phyloP scores from a whole-genome alignment of 2,329 filamentous ascomycete genomes.

The Microcera coccophila region DNA sequence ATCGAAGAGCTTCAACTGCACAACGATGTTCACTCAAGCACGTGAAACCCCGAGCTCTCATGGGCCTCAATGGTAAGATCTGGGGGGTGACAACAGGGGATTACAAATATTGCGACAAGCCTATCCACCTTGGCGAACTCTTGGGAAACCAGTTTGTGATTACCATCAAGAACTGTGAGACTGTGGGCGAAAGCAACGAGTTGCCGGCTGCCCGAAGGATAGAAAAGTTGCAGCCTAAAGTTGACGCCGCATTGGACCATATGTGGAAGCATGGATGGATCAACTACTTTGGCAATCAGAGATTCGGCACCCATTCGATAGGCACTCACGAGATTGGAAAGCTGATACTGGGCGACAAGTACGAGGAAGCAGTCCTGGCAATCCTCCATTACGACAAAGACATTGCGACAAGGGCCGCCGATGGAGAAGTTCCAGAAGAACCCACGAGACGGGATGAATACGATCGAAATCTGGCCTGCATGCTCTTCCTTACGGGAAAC shows the following conservation, averaged over 20 bases:
- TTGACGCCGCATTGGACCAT: conserved; percentile 59
- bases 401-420: conserved; percentile 47
- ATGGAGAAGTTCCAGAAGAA: conserved; percentile 35
- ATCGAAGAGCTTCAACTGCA: conserved; percentile 79
- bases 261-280: conserved; percentile 78
- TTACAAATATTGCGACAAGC: conserved; percentile 69
- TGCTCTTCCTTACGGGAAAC: conserved; percentile 60
- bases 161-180: conserved; percentile 78
- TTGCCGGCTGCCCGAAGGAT: conserved; percentile 28
- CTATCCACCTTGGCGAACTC: conserved; percentile 78
- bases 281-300: conserved; percentile 97
- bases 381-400: conserved; percentile 70
- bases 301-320: conserved; percentile 83
- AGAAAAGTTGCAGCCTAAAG: conserved; percentile 33
- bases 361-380: conserved; percentile 72
- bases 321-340: conserved; percentile 83
- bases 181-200: conserved; percentile 40
- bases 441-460: conserved; percentile 70
- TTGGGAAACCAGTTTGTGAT: conserved; percentile 90
- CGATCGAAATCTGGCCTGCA: conserved; percentile 72
- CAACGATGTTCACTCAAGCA: conserved; percentile 69
- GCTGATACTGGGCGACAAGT: conserved; percentile 77
- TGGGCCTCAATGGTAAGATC: conserved; percentile 59
- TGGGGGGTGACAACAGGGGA: conserved; percentile 69
- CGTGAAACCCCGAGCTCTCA: conserved; percentile 55